Evolutionary conservation across 805 yeast genomes (phyloP), one percentile per base, ranked within the genome.

Genomic region (Brettanomyces bruxellensis): DNA sequence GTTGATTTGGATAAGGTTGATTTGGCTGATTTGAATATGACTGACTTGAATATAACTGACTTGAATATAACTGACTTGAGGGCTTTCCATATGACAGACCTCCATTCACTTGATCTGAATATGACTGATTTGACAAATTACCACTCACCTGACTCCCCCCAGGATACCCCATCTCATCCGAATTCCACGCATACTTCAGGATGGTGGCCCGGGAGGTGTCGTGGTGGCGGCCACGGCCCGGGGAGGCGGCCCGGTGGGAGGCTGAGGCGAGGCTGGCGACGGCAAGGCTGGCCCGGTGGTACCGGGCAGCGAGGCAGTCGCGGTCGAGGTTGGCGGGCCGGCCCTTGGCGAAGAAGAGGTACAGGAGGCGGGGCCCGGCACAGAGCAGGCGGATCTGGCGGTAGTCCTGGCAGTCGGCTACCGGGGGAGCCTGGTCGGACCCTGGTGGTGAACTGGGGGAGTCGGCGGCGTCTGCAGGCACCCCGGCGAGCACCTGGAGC

Each of bases 331-430:
- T 67, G 14, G 66, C 56, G 25, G 65, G 62, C 40, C 62, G 58
- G 4, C 81, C 83, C 53, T 73, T 75, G 4, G 75, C 78, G 40
- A 63, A 64, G 77, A 81, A 81, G 14, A 76, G 51, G 46, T 70
- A 67, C 6, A 64, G 62, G 45, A 66, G 49, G 38, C 66, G 50
- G 40, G 56, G 61, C 12, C 69, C 68, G 11, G 50, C 38, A 49
- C 57, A n/a, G 56, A 51, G 24, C 47, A 49, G 37, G 48, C 52
- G 23, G 25, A 65, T 55, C 25, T 56, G 57, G n/a, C 62, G 59
- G 35, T 49, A 30, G 40, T 61, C 59, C 44, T 60, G 62, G 44
- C 60, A 57, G 22, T 55, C 50, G 23, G 54, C 47, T 59, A 57
- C 18, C 54, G 50, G 22, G 53, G 47, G 7, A 57, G 45, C 25